A percentile compares a stretch with the other conserved stretches of the same genome.
These are phyloP conservation scores for Rubia yunnanensis DNA, from an alignment of 257 asterid genomes.

Conservation along the genomic window DNA sequence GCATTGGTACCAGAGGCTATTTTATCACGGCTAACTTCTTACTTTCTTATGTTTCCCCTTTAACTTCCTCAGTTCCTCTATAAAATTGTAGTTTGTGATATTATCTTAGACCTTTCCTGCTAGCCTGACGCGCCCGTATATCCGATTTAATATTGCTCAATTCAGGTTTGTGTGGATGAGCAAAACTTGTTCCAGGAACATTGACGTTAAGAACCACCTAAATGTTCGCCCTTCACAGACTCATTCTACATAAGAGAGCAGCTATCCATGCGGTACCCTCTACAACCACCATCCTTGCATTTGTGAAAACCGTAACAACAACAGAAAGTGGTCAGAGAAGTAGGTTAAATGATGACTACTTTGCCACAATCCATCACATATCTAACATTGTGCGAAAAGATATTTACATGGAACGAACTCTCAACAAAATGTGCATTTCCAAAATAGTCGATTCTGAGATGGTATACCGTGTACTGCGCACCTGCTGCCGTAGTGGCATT, in stretches of 20 bases:
- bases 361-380: constrained; percentile 82
- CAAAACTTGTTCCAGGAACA: not conserved
- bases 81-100: too few relatives aligned
- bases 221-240: constrained; percentile 16
- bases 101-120: too few relatives aligned
- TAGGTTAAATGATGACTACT: constrained; percentile 68
- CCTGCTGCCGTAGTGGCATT: constrained; percentile 61
- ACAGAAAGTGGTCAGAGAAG: constrained; percentile 25
- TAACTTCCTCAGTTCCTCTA: too few relatives aligned
- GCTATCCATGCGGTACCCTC: constrained; percentile 3
- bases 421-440: constrained; percentile 73
- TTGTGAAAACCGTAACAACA: constrained; percentile 20
- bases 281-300: constrained; percentile 14
- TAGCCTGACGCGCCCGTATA: not conserved
- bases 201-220: not conserved
- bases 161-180: not conserved
- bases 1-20: not conserved
- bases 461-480: constrained; percentile 71
- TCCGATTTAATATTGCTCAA: not conserved
- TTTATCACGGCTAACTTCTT: not conserved
- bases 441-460: constrained; percentile 72
- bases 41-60: not conserved
- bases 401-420: constrained; percentile 85
- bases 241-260: constrained; percentile 23
- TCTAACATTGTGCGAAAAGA: constrained; percentile 91